Base-by-base conservation (phyloP, 2,329 filamentous ascomycete species). In the Hypoxylon sp. region DNA sequence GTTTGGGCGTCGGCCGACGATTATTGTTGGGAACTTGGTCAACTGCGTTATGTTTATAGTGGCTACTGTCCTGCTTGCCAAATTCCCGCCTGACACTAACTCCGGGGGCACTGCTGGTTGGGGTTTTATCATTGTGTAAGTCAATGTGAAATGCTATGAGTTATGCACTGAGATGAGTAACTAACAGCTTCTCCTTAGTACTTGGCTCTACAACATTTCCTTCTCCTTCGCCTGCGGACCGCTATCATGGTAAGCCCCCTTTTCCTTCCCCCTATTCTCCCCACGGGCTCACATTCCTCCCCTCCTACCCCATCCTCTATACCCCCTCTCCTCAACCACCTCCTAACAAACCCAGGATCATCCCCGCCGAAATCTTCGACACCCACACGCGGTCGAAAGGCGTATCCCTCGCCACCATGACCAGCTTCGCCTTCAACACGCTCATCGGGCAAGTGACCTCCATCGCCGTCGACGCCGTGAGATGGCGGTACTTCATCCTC, bases 181-280 rank as follows among this genome's bases (percentile, higher is more conserved):
- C 57, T 60, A 32, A 70, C 27, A 4, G 19, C 39, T n/a, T 19
- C 21, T 11, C 10, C 67, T 46, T 46, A 85, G 88, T 73, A 94
- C 92, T 0, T 94, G 92, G 92, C 77, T 92, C 1, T 94, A 93
- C 84, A 94, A 94, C 80, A 91, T 93, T 81, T 90, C 85, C 46
- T 94, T 93, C 83, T 90, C 86, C 2, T 85, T 86, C 35, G 91
- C 90, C 1, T 92, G 90, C 65, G 92, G 92, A 21, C 91, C 92
- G 0, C 80, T 93, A 84, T 86, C 19, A 21, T 78, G 76, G 75
- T 75, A 72, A 66, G 72, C 59, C 15, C 37, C 21, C 10, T 8
- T 42, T 21, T 35, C 32, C 48, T 11, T 8, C 31, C 31, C 31
- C 31, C 31, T 32, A 32, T 11, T 10, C 10, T 8, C 10, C 3